These are phyloP conservation scores for Boletus coffeatus DNA, from an alignment of 1,284 basidiomycete species.

Conservation along the genomic window DNA sequence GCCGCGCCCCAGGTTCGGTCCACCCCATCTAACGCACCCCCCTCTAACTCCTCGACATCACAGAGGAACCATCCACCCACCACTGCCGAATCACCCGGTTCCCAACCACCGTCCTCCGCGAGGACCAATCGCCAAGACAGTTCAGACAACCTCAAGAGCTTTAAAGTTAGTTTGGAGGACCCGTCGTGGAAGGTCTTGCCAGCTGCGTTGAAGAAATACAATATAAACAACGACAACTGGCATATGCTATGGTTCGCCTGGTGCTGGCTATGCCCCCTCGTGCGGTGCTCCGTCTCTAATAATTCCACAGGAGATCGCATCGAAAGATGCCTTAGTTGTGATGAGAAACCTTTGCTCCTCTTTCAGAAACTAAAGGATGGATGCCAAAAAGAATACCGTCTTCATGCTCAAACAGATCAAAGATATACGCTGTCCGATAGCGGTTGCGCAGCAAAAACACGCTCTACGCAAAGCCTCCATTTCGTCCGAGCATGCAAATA, in stretches of 20 bases:
- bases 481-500: conserved; percentile 24
- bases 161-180: conserved; percentile 91
- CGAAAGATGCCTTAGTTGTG: conserved; percentile 95
- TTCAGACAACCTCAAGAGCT: conserved; percentile 77
- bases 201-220: conserved; percentile 97
- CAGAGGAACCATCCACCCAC: conserved; percentile 29
- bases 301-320: conserved; percentile 55
- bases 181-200: conserved; percentile 98
- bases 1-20: conserved; percentile 42
- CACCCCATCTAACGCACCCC: conserved; percentile 26
- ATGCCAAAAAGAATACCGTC: conserved; percentile 90
- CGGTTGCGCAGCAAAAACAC: conserved; percentile 92
- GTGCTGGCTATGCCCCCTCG: conserved; percentile 37
- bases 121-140: conserved; percentile 57
- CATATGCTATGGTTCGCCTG: conserved; percentile 93
- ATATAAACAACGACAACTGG: conserved; percentile 98
- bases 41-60: conserved; percentile 14
- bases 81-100: conserved; percentile 31
- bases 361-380: conserved; percentile 95
- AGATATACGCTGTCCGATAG: conserved; percentile 96
- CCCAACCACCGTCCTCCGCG: conserved; percentile 25
- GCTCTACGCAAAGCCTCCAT: conserved; percentile 70
- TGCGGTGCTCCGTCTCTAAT: not conserved
- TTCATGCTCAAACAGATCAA: conserved; percentile 99
- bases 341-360: conserved; percentile 94